A percentile compares a stretch with the other conserved stretches of the same genome.
Evolutionary conservation across 2,329 filamentous ascomycete species (phyloP).

Genomic region (Neurospora crassa): DNA sequence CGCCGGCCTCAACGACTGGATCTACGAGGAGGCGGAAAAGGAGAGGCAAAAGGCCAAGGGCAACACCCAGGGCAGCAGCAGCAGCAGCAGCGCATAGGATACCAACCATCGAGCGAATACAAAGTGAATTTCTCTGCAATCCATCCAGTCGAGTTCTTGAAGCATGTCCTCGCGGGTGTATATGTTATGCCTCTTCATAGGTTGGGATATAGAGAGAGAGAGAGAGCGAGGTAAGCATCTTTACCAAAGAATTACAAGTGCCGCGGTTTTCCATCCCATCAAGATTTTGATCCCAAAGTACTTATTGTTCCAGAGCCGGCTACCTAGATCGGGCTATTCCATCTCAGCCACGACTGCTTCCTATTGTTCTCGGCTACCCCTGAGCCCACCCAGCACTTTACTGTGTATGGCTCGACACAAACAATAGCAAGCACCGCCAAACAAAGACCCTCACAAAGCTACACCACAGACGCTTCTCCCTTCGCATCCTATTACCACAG

Average conservation of each 20-base stretch:
- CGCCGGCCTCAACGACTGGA: conserved; percentile 88
- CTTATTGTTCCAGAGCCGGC: not conserved
- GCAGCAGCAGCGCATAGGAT: not conserved
- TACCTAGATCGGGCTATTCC: not conserved
- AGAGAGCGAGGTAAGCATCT: no score
- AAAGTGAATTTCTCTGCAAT: not conserved
- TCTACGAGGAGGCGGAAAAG: conserved; percentile 74
- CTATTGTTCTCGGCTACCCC: not conserved
- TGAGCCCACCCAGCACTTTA: not conserved
- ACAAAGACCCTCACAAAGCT: not conserved
- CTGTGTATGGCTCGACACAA: not conserved
- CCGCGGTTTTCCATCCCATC: not conserved
- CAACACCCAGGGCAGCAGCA: conserved; percentile 11
- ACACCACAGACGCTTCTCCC: not conserved
- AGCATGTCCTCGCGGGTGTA: not conserved
- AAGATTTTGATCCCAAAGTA: not conserved
- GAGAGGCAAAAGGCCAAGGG: conserved; percentile 32
- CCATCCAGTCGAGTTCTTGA: not conserved
- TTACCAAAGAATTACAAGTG: not conserved
- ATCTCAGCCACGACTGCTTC: not conserved
- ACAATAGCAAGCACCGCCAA: not conserved
- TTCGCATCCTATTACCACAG: not conserved
- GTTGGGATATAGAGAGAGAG: no score
- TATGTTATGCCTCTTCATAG: not conserved
- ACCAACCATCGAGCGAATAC: conserved; percentile 6